Base-by-base conservation (phyloP, 1,284 basidiomycete genomes). In the Malassezia slooffiae region DNA sequence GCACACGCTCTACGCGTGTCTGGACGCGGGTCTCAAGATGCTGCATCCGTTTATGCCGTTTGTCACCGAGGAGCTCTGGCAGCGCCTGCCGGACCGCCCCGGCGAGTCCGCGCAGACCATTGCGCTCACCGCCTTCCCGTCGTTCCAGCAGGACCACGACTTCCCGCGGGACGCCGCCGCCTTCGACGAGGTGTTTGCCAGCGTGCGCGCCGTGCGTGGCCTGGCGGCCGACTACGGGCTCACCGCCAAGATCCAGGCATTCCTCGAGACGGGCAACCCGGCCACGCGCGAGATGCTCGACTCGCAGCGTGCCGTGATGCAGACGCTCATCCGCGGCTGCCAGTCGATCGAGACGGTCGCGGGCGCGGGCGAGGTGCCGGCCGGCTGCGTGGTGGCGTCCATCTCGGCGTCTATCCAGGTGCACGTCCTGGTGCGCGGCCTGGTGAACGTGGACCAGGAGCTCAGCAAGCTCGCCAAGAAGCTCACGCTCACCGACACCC, bases 31-130 rank as follows among this genome's bases (percentile, higher is more conserved):
- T 10, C 75, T 97, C 39, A 79, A 82, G 36, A 75, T 99, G 8
- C 75, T 97, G 11, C 93, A 97, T 71, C 91, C 93, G 1, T 91
- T 96, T 75, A 97, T 97, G 93, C 93, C 93, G 1, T 97, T 83
- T 71, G 88, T 99, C 32, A 96, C 91, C 1, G 93, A 99, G 72
- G 93, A 97, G 71, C 74, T 99, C 15, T 97, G 93, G 93, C 93
- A 99, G 70, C 80, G 90, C 32, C 75, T 97, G 9, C 89, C 90
- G 0, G 76, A 88, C 11, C 75, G 90, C 43, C 79, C 82, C 0
- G 81, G 81, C 39, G 89, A 96, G 70, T 63, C 76, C 8, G 84
- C 82, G 8, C 79, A 81, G 16, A 87, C 86, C 0, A 89, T 99
- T 71, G 90, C 91, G 81, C 71, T 96, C 22, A 76, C 89, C 0